phyloP scores from a whole-genome alignment of 2,329 filamentous ascomycete genomes.

The Fusarium poae region DNA sequence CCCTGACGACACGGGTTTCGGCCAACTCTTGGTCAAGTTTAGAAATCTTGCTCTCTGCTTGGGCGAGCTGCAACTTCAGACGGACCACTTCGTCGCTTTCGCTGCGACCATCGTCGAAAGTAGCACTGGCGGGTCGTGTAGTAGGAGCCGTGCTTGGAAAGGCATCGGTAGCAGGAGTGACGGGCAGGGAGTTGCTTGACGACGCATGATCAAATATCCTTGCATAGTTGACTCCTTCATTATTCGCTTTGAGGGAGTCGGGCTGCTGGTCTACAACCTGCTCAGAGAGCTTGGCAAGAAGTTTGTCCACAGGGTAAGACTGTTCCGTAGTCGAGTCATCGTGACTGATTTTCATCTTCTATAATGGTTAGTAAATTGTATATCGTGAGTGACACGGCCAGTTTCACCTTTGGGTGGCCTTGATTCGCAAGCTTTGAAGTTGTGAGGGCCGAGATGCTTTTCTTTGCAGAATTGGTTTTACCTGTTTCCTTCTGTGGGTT shows the following conservation, averaged over 20 bases:
- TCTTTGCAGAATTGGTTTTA: slow-evolving; percentile 53
- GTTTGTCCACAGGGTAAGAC: slow-evolving; percentile 74
- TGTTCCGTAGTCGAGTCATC: slow-evolving; percentile 56
- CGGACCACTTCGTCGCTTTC: slow-evolving; percentile 72
- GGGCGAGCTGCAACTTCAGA: slow-evolving; percentile 77
- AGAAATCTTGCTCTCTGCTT: slow-evolving; percentile 77
- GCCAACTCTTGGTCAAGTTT: slow-evolving; percentile 79
- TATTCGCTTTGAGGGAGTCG: slow-evolving; percentile 61
- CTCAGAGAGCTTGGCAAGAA: slow-evolving; percentile 80
- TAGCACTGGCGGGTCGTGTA: slow-evolving; percentile 66
- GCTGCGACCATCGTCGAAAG: slow-evolving; percentile 57
- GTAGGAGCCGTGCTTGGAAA: slow-evolving; percentile 63
- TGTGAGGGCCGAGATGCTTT: slow-evolving; percentile 61
- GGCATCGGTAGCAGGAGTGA: slow-evolving; percentile 71
- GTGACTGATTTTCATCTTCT: slow-evolving; percentile 64
- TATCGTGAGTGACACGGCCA: neutral
- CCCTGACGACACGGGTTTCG: slow-evolving; percentile 71
- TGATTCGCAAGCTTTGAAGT: slow-evolving; percentile 70
- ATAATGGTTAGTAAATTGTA: slow-evolving; percentile 48
- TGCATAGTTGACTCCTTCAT: slow-evolving; percentile 55
- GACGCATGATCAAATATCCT: slow-evolving; percentile 62
- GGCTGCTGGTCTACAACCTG: slow-evolving; percentile 73
- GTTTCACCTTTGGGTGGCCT: slow-evolving; percentile 63
- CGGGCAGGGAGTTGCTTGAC: slow-evolving; percentile 70
- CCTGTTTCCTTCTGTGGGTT: slow-evolving; percentile 39